Percentiles rank a stretch among this genome's conserved stretches.
phyloP scores from a whole-genome alignment of 2,329 filamentous ascomycete species.

The Colletotrichum spaethianum region DNA sequence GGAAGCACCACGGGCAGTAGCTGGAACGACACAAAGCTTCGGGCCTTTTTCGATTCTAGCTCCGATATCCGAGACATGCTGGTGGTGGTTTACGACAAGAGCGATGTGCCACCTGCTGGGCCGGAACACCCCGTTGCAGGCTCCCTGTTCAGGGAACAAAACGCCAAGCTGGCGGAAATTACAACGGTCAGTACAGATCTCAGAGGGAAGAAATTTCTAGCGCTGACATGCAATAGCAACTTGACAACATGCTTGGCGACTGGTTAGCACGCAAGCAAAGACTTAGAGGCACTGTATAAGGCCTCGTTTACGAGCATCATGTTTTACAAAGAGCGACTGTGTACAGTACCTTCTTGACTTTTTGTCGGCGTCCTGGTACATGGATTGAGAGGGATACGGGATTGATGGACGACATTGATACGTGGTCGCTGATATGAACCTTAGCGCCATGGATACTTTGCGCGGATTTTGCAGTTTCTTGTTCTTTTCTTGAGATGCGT shows the following conservation, averaged over 20 bases:
- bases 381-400: conserved; percentile 34
- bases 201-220: conserved; percentile 9
- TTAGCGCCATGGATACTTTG: conserved; percentile 43
- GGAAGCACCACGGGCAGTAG: conserved; percentile 67
- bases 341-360: conserved; percentile 40
- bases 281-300: conserved; percentile 64
- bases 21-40: conserved; percentile 90
- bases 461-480: conserved; percentile 35
- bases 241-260: conserved; percentile 88
- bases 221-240: conserved; percentile 66
- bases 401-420: conserved; percentile 40
- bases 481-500: conserved; percentile 36
- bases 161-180: conserved; percentile 87
- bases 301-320: conserved; percentile 28
- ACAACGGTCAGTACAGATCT: conserved; percentile 72
- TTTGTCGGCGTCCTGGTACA: conserved; percentile 37
- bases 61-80: conserved; percentile 91
- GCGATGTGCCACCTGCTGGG: conserved; percentile 82
- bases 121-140: conserved; percentile 89
- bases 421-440: conserved; percentile 44
- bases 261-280: conserved; percentile 83
- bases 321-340: conserved; percentile 36
- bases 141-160: conserved; percentile 88
- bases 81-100: conserved; percentile 93
- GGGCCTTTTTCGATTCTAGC: conserved; percentile 91